Percentiles rank a stretch among this genome's conserved stretches.
These are phyloP conservation scores for Vickermania ingenoplastis DNA, from an alignment of 208 protist species.

Conservation along the genomic window DNA sequence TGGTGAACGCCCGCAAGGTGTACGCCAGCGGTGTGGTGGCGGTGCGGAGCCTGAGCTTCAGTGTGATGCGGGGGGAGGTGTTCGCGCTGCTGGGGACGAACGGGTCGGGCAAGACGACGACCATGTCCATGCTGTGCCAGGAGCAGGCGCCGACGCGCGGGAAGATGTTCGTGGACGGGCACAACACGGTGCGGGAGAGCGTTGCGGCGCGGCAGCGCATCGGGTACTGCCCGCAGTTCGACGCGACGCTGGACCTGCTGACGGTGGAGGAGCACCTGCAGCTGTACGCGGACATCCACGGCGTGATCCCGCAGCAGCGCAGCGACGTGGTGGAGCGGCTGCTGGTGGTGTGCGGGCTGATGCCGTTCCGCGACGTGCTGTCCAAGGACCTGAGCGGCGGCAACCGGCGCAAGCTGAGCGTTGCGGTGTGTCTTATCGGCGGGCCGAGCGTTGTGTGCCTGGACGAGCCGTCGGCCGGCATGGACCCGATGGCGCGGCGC, in stretches of 20 bases:
- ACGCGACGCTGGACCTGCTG: slow-evolving; percentile 86
- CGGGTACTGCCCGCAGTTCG: slow-evolving; percentile 95
- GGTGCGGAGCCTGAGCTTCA: too few relatives aligned
- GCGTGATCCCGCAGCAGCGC: slow-evolving; percentile 10
- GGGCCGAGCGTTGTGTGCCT: slow-evolving; percentile 59
- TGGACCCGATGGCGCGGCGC: slow-evolving; percentile 77
- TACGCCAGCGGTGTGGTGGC: slow-evolving; percentile 62
- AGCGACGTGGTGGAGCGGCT: slow-evolving; percentile 19
- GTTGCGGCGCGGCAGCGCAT: too few relatives aligned
- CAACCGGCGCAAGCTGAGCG: slow-evolving; percentile 80
- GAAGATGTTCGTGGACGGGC: too few relatives aligned
- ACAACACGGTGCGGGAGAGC: too few relatives aligned
- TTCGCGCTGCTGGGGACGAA: too few relatives aligned
- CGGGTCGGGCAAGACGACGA: too few relatives aligned
- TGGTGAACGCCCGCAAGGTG: slow-evolving; percentile 44
- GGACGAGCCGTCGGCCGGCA: slow-evolving; percentile 80
- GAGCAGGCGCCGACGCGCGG: too few relatives aligned
- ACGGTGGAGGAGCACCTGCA: slow-evolving; percentile 92
- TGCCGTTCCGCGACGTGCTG: slow-evolving; percentile 17
- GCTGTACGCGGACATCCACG: too few relatives aligned
- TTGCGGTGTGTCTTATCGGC: too few relatives aligned
- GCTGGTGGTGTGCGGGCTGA: too few relatives aligned
- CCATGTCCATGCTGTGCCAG: too few relatives aligned
- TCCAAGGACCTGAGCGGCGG: slow-evolving; percentile 56
- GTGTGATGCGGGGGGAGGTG: too few relatives aligned